Evolutionary conservation across 1,284 basidiomycete genomes (phyloP), one percentile per base, ranked within the genome.

Genomic region (Dichomitus squalens): DNA sequence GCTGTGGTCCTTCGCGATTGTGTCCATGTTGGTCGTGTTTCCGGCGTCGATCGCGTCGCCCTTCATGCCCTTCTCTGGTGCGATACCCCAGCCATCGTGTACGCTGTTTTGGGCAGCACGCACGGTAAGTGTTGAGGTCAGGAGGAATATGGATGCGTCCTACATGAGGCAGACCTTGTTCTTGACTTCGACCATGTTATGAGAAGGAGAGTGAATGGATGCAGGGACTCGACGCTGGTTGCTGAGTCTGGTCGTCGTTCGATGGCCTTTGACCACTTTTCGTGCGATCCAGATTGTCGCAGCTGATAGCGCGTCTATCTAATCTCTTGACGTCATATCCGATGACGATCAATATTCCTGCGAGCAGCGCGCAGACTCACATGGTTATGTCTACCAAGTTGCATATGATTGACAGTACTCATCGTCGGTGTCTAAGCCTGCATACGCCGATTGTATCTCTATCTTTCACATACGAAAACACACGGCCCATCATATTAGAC

Each of bases 51-150:
- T 93, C 56, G 94, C 93, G 68, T 96, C 89, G 57, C 94, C 93
- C 70, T 94, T 88, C 63, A 84, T 81, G 55, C 85, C 85, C 55
- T 84, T 77, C 64, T 84, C 72, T 7, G 79, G 76, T 1, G 88
- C 79, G 64, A 95, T 80, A 58, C 94, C 94, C 94, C 94, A 96
- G 35, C 94, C 94, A 79, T 96, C 94, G 79, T 96, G 94, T 40
- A 96, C 92, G 67, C 92, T 95, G 57, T 31, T 21, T 43, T 34
- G 25, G 23, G 31, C 18, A 25, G 33, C 25, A 5, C 27, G 48
- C 18, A 53, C 36, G 46, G 35, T 35, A 21, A 35, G 31, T 7
- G 43, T 43, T n/a, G 34, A 16, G 27, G 49, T 43, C n/a, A 21
- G 0, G n/a, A 8, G 4, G 23, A 12, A 20, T 33, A n/a, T 20